Percentiles rank a stretch among this genome's conserved stretches.
These are phyloP conservation scores for Aureobasidium lini DNA, from an alignment of 2,329 filamentous ascomycete species.

Conservation along the genomic window DNA sequence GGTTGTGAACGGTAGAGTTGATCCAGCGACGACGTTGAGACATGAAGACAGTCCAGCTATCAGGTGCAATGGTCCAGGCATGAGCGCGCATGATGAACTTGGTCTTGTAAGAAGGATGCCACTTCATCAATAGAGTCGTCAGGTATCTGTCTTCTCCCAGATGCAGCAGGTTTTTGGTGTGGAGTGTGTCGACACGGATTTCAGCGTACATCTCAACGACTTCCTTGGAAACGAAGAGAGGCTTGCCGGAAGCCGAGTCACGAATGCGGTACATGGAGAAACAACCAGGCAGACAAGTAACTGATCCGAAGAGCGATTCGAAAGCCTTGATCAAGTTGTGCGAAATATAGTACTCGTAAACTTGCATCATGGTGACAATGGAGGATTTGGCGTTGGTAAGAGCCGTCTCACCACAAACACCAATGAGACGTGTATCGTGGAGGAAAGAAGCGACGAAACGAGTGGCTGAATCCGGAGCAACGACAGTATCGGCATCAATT, in stretches of 20 bases:
- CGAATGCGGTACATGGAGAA: constrained; percentile 99
- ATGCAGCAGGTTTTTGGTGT: constrained; percentile 97
- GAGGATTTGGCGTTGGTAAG: constrained; percentile 89
- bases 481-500: constrained; percentile 95
- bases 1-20: constrained; percentile 97
- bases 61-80: constrained; percentile 94
- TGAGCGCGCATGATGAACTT: constrained; percentile 92
- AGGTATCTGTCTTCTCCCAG: constrained; percentile 96
- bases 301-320: constrained; percentile 91
- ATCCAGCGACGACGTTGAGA: constrained; percentile 99
- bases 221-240: constrained; percentile 89
- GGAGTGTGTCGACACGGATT: constrained; percentile 92
- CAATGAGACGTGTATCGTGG: constrained; percentile 87
- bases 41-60: constrained; percentile 88
- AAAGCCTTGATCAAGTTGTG: constrained; percentile 97
- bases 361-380: constrained; percentile 97
- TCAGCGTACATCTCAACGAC: constrained; percentile 81
- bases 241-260: constrained; percentile 88
- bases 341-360: constrained; percentile 99
- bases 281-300: constrained; percentile 96
- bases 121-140: constrained; percentile 88
- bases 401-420: constrained; percentile 87
- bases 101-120: constrained; percentile 91
- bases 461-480: constrained; percentile 80
- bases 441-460: constrained; percentile 89